Percentiles rank a stretch among this genome's conserved stretches.
phyloP scores from a whole-genome alignment of 2,329 filamentous ascomycete species.

The Epichloe uncinata region DNA sequence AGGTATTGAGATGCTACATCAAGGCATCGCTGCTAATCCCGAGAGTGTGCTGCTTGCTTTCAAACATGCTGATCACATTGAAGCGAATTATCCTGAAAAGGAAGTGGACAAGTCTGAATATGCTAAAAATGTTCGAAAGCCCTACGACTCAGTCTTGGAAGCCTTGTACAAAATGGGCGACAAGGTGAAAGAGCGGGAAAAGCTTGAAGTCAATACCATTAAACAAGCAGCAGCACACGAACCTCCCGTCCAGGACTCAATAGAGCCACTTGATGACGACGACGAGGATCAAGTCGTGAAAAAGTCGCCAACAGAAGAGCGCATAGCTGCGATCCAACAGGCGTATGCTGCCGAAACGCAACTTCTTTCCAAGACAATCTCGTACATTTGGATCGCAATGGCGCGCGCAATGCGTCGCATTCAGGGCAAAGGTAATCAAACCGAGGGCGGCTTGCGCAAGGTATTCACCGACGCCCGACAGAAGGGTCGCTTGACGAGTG shows the following conservation, averaged over 20 bases:
- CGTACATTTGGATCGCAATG: constrained; percentile 87
- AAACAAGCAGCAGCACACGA: constrained; percentile 35
- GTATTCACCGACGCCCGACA: constrained; percentile 83
- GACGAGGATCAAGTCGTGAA: constrained; percentile 28
- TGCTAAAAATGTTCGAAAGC: constrained; percentile 64
- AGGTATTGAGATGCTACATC: constrained; percentile 64
- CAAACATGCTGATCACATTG: constrained; percentile 77
- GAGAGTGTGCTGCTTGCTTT: constrained; percentile 86
- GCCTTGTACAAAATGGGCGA: constrained; percentile 79
- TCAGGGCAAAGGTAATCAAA: constrained; percentile 61
- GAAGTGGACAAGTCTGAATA: constrained; percentile 69
- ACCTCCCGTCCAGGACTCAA: constrained; percentile 23
- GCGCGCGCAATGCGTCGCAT: constrained; percentile 90
- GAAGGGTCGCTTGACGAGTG: constrained; percentile 77
- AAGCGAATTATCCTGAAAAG: constrained; percentile 61
- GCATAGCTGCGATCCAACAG: constrained; percentile 47
- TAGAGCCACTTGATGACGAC: constrained; percentile 36
- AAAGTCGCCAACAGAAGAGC: constrained; percentile 49
- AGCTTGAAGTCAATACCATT: constrained; percentile 41
- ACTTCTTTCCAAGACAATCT: constrained; percentile 70
- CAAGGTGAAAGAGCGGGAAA: constrained; percentile 53
- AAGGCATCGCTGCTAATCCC: constrained; percentile 80
- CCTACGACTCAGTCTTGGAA: constrained; percentile 71
- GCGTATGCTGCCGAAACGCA: constrained; percentile 61
- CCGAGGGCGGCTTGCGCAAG: constrained; percentile 67